Evolutionary conservation across 23 red algal species (phyloP), one percentile per base, ranked within the genome.

Genomic region (Cyanidioschyzon merolae): DNA sequence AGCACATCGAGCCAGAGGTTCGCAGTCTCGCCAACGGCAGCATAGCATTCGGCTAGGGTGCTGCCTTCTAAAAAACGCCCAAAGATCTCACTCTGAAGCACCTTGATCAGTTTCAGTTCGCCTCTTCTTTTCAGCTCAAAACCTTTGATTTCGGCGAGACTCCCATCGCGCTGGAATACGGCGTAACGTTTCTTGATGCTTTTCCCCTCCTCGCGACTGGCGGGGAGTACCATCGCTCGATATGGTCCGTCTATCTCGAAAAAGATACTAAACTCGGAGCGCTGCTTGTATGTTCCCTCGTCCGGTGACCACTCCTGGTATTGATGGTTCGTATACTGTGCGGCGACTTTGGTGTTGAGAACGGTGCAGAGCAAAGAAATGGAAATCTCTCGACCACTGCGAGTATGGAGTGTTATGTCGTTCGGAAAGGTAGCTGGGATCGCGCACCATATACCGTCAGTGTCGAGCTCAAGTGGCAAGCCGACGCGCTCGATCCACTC

Each of bases 201-300:
- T 67, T 91, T 98, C 12, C 89, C 89, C 59, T 91, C 94, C 82
- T 98, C 88, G 40, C 89, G 83, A 36, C 87, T 90, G 12, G 94
- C 88, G 16, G 94, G 94, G 2, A 98, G 83, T 0, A 98, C 84
- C 94, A 98, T 98, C 1, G 94, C 94, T 15, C 79, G 76, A 80
- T 98, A 98, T 17, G 94, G 94, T 1, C 94, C 94, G 58, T 98
- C 94, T 0, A 98, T 88, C 58, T 98, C 94, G 74, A 98, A 98
- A n/a, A 86, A 58, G 76, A 98, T 91, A 32, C 82, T 88, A 74
- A 88, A 98, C 75, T 92, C 87, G 37, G 85, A 84, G 57, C 85
- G 74, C 30, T 76, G 58, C 41, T 88, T 76, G 76, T 92, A 98
- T n/a, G 71, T 57, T 3, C 79, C 40, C 0, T 74, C 82, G 37